phyloP scores from a whole-genome alignment of 768 basidiomycete genomes.

The Goffeauzyma gilvescens region DNA sequence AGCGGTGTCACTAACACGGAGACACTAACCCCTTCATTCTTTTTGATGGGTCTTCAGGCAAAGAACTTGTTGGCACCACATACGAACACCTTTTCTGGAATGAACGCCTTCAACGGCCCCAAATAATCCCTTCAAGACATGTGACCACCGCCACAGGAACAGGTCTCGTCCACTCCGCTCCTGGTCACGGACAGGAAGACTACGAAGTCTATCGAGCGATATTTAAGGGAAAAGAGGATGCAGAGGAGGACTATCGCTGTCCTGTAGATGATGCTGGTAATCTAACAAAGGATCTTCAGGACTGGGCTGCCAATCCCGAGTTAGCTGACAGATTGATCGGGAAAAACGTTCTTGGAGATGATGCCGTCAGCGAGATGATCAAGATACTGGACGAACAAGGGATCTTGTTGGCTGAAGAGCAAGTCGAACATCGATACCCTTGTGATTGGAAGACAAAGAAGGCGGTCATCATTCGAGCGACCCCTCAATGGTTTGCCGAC shows the following conservation, averaged over 20 bases:
- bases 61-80: constrained; percentile 42
- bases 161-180: constrained; percentile 85
- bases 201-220: constrained; percentile 49
- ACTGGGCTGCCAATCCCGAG: constrained; percentile 40
- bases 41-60: no score
- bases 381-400: constrained; percentile 41
- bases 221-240: constrained; percentile 22
- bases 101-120: constrained; percentile 24
- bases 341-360: constrained; percentile 49
- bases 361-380: constrained; percentile 53
- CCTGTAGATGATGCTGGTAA: constrained; percentile 63
- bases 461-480: constrained; percentile 79
- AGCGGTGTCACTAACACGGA: no score
- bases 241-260: constrained; percentile 41
- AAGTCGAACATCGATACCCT: constrained; percentile 71
- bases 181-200: constrained; percentile 85
- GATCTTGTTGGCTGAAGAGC: constrained; percentile 45
- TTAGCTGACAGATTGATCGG: constrained; percentile 41
- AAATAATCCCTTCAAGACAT: constrained; percentile 49
- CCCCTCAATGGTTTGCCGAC: constrained; percentile 95
- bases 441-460: constrained; percentile 93
- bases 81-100: constrained; percentile 46
- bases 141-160: constrained; percentile 80
- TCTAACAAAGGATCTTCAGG: constrained; percentile 44
- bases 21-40: neutral